A percentile compares a stretch with the other conserved stretches of the same genome.
phyloP scores from a whole-genome alignment of 805 yeast genomes.

The Cyberlindnera petersonii region DNA sequence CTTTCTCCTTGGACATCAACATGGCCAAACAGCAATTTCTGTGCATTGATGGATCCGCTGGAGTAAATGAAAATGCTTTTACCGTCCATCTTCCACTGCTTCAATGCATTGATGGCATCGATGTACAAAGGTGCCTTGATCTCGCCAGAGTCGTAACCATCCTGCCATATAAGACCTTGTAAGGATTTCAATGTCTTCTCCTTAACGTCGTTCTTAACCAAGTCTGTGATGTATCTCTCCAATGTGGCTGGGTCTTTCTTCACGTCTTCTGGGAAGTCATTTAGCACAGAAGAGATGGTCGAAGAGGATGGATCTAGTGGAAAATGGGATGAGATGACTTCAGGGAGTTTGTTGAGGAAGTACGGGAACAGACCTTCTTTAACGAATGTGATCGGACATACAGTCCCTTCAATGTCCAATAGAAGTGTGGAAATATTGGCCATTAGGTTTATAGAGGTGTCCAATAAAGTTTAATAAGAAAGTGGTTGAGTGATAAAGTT shows the following conservation, averaged over 20 bases:
- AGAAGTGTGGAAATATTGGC: slow-evolving; percentile 33
- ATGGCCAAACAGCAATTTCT: slow-evolving; percentile 67
- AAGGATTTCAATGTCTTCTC: slow-evolving; percentile 71
- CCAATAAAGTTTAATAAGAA: too few relatives aligned
- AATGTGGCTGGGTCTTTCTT: slow-evolving; percentile 32
- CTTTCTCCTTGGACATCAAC: slow-evolving; percentile 41
- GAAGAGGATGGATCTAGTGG: slow-evolving; percentile 25
- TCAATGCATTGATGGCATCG: slow-evolving; percentile 64
- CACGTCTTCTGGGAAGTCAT: slow-evolving; percentile 22
- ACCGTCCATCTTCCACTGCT: slow-evolving; percentile 33
- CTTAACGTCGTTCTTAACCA: slow-evolving; percentile 69
- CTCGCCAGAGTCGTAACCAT: slow-evolving; percentile 75
- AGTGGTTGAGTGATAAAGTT: too few relatives aligned
- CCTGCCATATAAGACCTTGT: slow-evolving; percentile 81
- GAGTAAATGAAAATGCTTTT: slow-evolving; percentile 68
- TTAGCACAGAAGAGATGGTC: slow-evolving; percentile 23
- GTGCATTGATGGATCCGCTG: slow-evolving; percentile 87
- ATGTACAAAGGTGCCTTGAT: slow-evolving; percentile 70
- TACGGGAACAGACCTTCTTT: slow-evolving; percentile 75
- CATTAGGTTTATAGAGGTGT: too few relatives aligned
- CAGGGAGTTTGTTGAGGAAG: slow-evolving; percentile 52
- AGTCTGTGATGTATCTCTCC: slow-evolving; percentile 43
- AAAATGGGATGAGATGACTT: slow-evolving; percentile 30
- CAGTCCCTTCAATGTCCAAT: slow-evolving; percentile 88
- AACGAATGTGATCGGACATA: slow-evolving; percentile 88